Evolutionary conservation across 2,329 filamentous ascomycete genomes (phyloP).

Genomic region (Rosellinia necatrix): DNA sequence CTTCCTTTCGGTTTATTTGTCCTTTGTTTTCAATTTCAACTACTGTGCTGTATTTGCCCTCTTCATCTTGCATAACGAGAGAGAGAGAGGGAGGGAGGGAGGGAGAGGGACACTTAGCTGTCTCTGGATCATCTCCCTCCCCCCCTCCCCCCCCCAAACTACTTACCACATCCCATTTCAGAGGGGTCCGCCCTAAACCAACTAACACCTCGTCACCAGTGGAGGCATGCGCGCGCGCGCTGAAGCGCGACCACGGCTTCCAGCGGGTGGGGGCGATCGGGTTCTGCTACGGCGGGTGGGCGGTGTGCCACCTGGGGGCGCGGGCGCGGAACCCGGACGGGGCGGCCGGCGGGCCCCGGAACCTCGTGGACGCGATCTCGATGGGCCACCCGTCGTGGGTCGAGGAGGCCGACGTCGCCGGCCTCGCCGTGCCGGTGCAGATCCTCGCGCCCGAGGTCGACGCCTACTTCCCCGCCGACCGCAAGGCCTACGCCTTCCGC

Average conservation of each 20-base stretch:
- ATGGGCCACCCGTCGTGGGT: conserved; percentile 49
- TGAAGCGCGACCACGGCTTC: conserved; percentile 40
- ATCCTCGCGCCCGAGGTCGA: conserved; percentile 49
- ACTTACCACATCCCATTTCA: neutral
- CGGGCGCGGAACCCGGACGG: too few relatives aligned
- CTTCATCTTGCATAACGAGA: too few relatives aligned
- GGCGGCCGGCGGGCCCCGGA: conserved; percentile 38
- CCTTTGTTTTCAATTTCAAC: too few relatives aligned
- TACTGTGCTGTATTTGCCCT: too few relatives aligned
- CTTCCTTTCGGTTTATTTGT: too few relatives aligned
- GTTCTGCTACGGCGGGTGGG: conserved; percentile 55
- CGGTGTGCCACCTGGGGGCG: conserved; percentile 47
- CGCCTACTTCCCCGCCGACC: conserved; percentile 46
- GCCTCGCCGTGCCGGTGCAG: conserved; percentile 51
- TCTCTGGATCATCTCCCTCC: neutral
- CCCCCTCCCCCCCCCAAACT: neutral
- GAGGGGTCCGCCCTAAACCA: conserved; percentile 10
- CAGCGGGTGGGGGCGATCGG: conserved; percentile 48
- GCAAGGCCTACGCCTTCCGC: conserved; percentile 50
- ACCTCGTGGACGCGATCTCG: conserved; percentile 50
- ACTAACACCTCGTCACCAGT: conserved; percentile 39
- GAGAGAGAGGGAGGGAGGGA: too few relatives aligned
- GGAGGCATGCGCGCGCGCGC: conserved; percentile 40
- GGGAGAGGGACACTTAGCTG: too few relatives aligned
- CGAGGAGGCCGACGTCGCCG: conserved; percentile 48